A percentile compares a stretch with the other conserved stretches of the same genome.
Conservation (phyloP, 768 basidiomycete genomes). For the Russula dissimulans region DNA sequence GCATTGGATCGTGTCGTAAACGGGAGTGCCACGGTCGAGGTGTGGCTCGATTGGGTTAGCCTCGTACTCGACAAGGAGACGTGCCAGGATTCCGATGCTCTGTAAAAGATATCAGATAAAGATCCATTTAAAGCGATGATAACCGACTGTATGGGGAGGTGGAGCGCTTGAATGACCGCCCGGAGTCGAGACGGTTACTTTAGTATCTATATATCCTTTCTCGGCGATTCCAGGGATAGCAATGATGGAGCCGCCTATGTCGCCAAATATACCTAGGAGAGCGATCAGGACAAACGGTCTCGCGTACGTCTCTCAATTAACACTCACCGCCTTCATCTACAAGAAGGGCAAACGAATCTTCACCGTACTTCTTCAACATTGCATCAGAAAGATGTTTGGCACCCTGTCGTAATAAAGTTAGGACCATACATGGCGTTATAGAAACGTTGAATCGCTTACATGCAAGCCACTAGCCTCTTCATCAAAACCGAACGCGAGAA, state of each 20-base stretch:
- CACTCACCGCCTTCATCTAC: slow-evolving; percentile 79
- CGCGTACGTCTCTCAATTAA: not conserved
- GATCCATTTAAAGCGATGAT: not conserved
- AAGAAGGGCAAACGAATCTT: slow-evolving; percentile 63
- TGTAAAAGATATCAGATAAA: not conserved
- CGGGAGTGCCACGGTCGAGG: slow-evolving; percentile 26
- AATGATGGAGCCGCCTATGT: slow-evolving; percentile 44
- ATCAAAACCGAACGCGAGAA: slow-evolving; percentile 32
- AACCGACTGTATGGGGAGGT: slow-evolving; percentile 61
- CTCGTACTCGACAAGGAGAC: slow-evolving; percentile 17
- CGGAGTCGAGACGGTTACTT: slow-evolving; percentile 52
- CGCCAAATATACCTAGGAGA: slow-evolving; percentile 38
- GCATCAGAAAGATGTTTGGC: slow-evolving; percentile 39
- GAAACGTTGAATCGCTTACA: slow-evolving; percentile 8
- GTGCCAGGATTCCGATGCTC: slow-evolving; percentile 69
- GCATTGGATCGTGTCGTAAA: slow-evolving; percentile 34
- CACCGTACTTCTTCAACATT: slow-evolving; percentile 56
- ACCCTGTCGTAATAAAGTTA: slow-evolving; percentile 33
- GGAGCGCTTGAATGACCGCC: slow-evolving; percentile 88
- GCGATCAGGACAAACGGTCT: not conserved
- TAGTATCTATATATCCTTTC: slow-evolving; percentile 60
- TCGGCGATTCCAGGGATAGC: slow-evolving; percentile 60
- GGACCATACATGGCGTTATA: not conserved
- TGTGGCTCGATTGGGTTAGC: slow-evolving; percentile 19
- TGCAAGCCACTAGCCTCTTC: slow-evolving; percentile 30